phyloP scores from a whole-genome alignment of 2,329 filamentous ascomycete species.

The Xylaria sp. region DNA sequence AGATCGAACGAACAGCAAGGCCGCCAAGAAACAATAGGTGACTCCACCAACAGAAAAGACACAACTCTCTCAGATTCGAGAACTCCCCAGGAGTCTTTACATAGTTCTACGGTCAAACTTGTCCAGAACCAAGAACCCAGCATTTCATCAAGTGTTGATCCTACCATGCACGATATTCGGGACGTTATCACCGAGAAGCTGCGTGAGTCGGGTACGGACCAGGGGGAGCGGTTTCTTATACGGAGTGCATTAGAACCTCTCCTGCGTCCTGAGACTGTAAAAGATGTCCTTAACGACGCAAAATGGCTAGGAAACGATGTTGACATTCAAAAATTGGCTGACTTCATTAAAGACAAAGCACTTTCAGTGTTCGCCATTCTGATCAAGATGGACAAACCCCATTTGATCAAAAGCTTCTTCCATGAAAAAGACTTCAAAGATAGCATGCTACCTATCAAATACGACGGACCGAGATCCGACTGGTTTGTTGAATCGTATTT shows the following conservation, averaged over 20 bases:
- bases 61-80: no score
- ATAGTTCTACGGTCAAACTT: no score
- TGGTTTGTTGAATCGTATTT: conserved; percentile 1
- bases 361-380: conserved; percentile 4
- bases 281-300: neutral
- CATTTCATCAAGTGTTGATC: neutral
- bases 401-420: conserved; percentile 3
- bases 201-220: neutral
- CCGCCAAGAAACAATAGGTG: neutral
- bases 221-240: neutral
- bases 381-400: neutral
- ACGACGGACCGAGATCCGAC: neutral
- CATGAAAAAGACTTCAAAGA: neutral
- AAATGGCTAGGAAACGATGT: no score
- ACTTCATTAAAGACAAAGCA: neutral
- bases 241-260: neutral
- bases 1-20: neutral
- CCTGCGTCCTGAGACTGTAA: neutral
- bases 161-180: neutral
- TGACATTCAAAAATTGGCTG: neutral
- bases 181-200: neutral
- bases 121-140: no score
- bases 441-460: neutral
- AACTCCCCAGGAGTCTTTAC: no score
- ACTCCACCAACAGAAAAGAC: neutral